Conservation (phyloP, 441 rosid species). For the Flueggea neowawraea region DNA sequence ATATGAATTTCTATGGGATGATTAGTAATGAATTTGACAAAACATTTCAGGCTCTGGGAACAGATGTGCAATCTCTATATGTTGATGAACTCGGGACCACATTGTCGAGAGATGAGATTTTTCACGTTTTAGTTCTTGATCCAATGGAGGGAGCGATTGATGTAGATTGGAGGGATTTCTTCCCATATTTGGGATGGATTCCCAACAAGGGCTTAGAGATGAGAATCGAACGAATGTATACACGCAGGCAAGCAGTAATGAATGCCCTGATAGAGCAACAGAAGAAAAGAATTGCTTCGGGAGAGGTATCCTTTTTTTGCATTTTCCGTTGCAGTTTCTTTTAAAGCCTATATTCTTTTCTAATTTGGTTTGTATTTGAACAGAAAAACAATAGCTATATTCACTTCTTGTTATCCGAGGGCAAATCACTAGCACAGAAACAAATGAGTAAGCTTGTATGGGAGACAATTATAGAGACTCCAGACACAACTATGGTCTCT, state of each 20-base stretch:
- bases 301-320: slow-evolving; percentile 31
- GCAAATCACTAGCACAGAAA: slow-evolving; percentile 47
- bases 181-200: slow-evolving; percentile 82
- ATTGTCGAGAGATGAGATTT: slow-evolving; percentile 52
- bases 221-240: slow-evolving; percentile 42
- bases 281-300: slow-evolving; percentile 44
- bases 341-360: neutral
- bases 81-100: slow-evolving; percentile 56
- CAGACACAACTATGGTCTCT: slow-evolving; percentile 71
- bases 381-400: slow-evolving; percentile 56
- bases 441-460: slow-evolving; percentile 66
- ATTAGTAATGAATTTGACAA: neutral
- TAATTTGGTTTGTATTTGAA: slow-evolving; percentile 3
- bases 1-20: neutral
- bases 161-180: slow-evolving; percentile 97
- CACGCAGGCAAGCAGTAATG: slow-evolving; percentile 56
- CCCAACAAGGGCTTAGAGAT: slow-evolving; percentile 52
- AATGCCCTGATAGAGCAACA: slow-evolving; percentile 51
- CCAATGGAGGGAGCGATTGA: slow-evolving; percentile 81
- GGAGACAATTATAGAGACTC: slow-evolving; percentile 69
- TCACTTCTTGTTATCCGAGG: slow-evolving; percentile 56
- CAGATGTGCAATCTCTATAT: slow-evolving; percentile 52
- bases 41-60: slow-evolving; percentile 57
- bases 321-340: neutral
- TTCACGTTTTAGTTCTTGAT: slow-evolving; percentile 51